Conservation (phyloP, 352 stramenopile genomes). For the Globisporangium irregulare region DNA sequence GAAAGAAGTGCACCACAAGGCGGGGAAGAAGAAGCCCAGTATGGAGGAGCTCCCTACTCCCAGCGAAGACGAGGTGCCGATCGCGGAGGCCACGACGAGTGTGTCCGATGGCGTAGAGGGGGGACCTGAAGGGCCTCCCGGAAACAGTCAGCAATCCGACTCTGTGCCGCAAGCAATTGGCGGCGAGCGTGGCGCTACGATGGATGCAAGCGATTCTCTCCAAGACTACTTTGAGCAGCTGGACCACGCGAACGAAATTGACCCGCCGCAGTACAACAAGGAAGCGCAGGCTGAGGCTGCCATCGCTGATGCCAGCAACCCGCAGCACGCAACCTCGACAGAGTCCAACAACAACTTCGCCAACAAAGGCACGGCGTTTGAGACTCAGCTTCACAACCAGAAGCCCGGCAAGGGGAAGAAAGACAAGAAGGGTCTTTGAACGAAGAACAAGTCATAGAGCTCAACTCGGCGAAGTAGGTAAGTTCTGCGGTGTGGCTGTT, state of each 20-base stretch:
- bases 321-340: neutral
- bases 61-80: neutral
- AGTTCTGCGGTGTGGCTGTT: too few relatives aligned
- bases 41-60: neutral
- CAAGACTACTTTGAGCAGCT: too few relatives aligned
- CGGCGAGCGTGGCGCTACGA: too few relatives aligned
- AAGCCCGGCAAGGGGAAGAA: neutral
- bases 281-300: neutral
- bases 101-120: too few relatives aligned
- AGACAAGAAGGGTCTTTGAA: neutral
- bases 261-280: neutral
- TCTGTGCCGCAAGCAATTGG: too few relatives aligned
- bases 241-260: too few relatives aligned
- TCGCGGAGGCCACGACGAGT: too few relatives aligned
- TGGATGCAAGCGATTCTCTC: too few relatives aligned
- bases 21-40: neutral
- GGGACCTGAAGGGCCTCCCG: too few relatives aligned
- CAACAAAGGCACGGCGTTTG: neutral
- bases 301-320: neutral
- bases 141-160: too few relatives aligned
- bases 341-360: neutral
- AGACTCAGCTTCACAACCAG: neutral
- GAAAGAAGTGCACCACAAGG: neutral
- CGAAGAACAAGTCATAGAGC: neutral
- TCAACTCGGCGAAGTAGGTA: too few relatives aligned